A percentile compares a stretch with the other conserved stretches of the same genome.
Conservation (phyloP, 176 grass and related monocot genomes). For the Calamus simplicifolius region DNA sequence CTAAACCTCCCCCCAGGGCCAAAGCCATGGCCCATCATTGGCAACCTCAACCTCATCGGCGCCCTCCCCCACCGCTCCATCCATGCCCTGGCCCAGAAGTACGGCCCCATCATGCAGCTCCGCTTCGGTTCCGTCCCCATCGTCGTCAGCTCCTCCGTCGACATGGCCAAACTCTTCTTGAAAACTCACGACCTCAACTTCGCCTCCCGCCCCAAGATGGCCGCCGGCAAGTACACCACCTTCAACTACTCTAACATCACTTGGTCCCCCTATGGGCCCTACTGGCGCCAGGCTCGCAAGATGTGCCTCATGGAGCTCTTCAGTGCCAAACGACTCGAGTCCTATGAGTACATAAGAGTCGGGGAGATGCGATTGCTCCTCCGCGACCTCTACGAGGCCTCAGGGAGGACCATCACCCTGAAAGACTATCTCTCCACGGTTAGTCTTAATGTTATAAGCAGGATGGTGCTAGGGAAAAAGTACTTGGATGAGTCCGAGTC, state of each 20-base stretch:
- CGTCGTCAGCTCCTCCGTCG: slow-evolving; percentile 60
- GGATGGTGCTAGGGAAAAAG: slow-evolving; percentile 7
- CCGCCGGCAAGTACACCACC: slow-evolving; percentile 60
- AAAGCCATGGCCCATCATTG: slow-evolving; percentile 56
- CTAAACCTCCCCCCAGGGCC: slow-evolving; percentile 67
- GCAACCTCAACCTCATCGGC: slow-evolving; percentile 64
- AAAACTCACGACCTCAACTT: slow-evolving; percentile 63
- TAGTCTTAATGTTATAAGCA: background rate
- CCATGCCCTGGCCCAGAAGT: slow-evolving; percentile 39
- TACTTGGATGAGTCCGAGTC: background rate
- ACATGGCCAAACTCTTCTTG: slow-evolving; percentile 64
- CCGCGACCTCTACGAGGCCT: slow-evolving; percentile 24
- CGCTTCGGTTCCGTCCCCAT: slow-evolving; percentile 54
- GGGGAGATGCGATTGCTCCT: slow-evolving; percentile 55
- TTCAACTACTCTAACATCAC: slow-evolving; percentile 76
- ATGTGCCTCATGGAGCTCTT: slow-evolving; percentile 89
- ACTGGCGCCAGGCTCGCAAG: slow-evolving; percentile 69
- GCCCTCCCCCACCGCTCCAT: slow-evolving; percentile 66
- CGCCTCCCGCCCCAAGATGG: slow-evolving; percentile 50
- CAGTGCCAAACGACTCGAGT: slow-evolving; percentile 60
- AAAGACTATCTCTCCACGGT: background rate
- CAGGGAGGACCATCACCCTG: slow-evolving; percentile 7
- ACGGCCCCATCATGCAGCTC: slow-evolving; percentile 49
- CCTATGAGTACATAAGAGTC: slow-evolving; percentile 57
- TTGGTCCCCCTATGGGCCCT: slow-evolving; percentile 69